Percentiles rank a stretch among this genome's conserved stretches.
Evolutionary conservation across 257 asterid genomes (phyloP).

Genomic region (Jasminum sambac): DNA sequence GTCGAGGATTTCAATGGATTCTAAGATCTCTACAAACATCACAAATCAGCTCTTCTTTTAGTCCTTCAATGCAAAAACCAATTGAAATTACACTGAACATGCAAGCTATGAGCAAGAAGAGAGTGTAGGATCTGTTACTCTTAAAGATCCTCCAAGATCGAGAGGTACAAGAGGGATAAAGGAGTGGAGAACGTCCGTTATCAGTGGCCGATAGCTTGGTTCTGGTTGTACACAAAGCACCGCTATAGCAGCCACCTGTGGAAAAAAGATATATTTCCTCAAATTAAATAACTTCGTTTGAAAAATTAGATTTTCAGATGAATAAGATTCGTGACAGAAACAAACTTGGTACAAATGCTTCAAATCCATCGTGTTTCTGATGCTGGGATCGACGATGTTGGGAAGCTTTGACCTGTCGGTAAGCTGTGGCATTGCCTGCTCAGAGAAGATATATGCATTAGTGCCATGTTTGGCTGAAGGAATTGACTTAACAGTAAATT

Average conservation of each 20-base stretch:
- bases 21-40: constrained; percentile 1
- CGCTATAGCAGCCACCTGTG: constrained; percentile 95
- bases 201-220: constrained; percentile 92
- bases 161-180: constrained; percentile 92
- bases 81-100: constrained; percentile 7
- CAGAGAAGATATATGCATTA: constrained; percentile 19
- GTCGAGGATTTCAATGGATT: constrained; percentile 16
- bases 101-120: constrained; percentile 31
- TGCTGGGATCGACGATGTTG: constrained; percentile 70
- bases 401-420: constrained; percentile 92
- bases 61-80: constrained; percentile 16
- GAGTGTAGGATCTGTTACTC: constrained; percentile 45
- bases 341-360: constrained; percentile 92
- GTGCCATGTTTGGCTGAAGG: constrained; percentile 1
- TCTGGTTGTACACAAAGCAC: constrained; percentile 94
- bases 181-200: constrained; percentile 91
- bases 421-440: constrained; percentile 97
- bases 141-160: constrained; percentile 86
- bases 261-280: not conserved
- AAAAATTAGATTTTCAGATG: not conserved
- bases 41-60: constrained; percentile 15
- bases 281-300: not conserved
- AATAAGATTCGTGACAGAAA: not conserved
- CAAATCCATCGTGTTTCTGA: constrained; percentile 75
- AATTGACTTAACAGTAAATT: not conserved